A percentile compares a stretch with the other conserved stretches of the same genome.
These are phyloP conservation scores for Diddensiella santjacobensis DNA, from an alignment of 805 yeast genomes.

Conservation along the genomic window DNA sequence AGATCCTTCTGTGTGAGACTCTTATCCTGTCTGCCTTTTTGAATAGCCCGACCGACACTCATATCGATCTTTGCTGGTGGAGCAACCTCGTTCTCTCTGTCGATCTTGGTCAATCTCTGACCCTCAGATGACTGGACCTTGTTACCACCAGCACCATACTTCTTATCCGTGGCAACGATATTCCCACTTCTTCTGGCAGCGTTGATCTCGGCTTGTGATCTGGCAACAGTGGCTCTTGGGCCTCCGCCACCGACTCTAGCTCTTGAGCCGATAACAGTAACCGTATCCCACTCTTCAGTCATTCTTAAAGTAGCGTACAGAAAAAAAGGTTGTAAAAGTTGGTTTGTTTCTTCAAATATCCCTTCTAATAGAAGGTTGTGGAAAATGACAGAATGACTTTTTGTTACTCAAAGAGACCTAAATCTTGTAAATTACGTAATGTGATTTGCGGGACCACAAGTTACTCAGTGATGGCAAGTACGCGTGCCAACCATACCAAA, in stretches of 20 bases:
- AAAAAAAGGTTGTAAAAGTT: background rate
- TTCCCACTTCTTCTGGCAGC: conserved; percentile 92
- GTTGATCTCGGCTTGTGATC: conserved; percentile 71
- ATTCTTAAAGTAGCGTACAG: conserved; percentile 5
- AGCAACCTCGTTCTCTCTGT: conserved; percentile 88
- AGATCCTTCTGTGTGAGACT: conserved; percentile 90
- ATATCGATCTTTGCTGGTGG: conserved; percentile 85
- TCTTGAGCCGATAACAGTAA: conserved; percentile 82
- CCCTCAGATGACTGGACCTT: conserved; percentile 82
- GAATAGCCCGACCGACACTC: conserved; percentile 82
- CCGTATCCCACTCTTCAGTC: conserved; percentile 80
- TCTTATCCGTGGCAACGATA: conserved; percentile 89
- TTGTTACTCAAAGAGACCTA: background rate
- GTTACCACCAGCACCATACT: conserved; percentile 62
- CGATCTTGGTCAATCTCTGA: conserved; percentile 89
- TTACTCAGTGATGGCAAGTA: background rate
- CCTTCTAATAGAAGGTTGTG: background rate
- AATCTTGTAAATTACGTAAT: too few species aligned
- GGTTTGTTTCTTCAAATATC: too few species aligned
- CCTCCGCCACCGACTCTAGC: conserved; percentile 88
- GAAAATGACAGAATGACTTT: background rate
- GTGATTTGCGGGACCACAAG: background rate
- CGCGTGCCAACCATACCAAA: too few species aligned
- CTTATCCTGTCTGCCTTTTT: conserved; percentile 82
- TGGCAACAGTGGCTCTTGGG: conserved; percentile 81